Evolutionary conservation across 2,329 filamentous ascomycete genomes (phyloP).

Genomic region (Stagonosporopsis chrysanthemi): DNA sequence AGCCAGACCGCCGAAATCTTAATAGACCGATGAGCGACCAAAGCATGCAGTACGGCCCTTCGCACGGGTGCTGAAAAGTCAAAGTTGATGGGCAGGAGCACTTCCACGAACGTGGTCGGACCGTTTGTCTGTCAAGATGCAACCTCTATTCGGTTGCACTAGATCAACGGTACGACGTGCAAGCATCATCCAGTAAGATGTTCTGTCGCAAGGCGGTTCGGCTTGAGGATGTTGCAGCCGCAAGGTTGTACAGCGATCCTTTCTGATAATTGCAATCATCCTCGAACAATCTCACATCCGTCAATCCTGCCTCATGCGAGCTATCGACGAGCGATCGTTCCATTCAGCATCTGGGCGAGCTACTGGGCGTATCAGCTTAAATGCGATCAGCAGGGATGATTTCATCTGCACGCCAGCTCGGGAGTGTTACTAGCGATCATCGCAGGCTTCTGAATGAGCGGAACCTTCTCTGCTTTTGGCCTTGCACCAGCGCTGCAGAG

Average conservation of each 20-base stretch:
- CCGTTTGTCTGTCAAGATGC: slow-evolving; percentile 40
- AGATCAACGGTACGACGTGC: slow-evolving; percentile 18
- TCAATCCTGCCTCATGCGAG: slow-evolving; percentile 24
- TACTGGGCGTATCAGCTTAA: slow-evolving; percentile 22
- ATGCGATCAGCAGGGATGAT: slow-evolving; percentile 33
- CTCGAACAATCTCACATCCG: slow-evolving; percentile 24
- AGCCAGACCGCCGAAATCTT: slow-evolving; percentile 27
- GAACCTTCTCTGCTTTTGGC: background rate
- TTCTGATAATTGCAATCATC: slow-evolving; percentile 21
- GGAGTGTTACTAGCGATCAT: slow-evolving; percentile 30
- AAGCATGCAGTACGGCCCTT: slow-evolving; percentile 15
- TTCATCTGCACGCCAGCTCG: slow-evolving; percentile 22
- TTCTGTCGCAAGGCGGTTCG: slow-evolving; percentile 30
- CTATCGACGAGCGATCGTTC: slow-evolving; percentile 21
- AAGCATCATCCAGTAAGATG: slow-evolving; percentile 9
- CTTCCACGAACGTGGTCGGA: slow-evolving; percentile 21
- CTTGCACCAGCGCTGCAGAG: background rate
- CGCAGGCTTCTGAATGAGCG: background rate
- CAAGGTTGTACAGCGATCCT: slow-evolving; percentile 38
- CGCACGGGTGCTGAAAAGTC: slow-evolving; percentile 16
- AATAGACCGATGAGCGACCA: slow-evolving; percentile 23
- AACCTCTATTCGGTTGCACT: slow-evolving; percentile 23
- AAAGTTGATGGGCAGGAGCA: slow-evolving; percentile 16
- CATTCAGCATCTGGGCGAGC: slow-evolving; percentile 18
- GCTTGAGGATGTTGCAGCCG: slow-evolving; percentile 36